phyloP scores from a whole-genome alignment of 495 filamentous ascomycete genomes.

The Glarea lozoyensis region DNA sequence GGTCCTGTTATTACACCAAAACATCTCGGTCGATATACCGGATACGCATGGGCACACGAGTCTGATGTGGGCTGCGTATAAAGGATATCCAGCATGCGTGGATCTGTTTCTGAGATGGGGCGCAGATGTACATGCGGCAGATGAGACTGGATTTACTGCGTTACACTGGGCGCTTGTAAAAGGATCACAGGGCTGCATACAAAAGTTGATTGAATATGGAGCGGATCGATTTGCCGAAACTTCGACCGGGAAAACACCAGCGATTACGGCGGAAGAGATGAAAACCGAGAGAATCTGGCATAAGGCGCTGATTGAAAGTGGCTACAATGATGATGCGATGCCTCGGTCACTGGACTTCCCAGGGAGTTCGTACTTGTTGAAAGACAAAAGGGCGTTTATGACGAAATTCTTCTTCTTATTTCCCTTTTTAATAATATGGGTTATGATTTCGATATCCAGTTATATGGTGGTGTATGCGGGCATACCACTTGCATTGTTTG shows the following conservation, averaged over 20 bases:
- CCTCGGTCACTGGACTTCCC: slow-evolving; percentile 52
- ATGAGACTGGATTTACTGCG: slow-evolving; percentile 86
- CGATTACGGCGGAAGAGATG: slow-evolving; percentile 78
- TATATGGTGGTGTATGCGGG: slow-evolving; percentile 65
- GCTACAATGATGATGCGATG: slow-evolving; percentile 72
- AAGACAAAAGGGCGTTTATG: slow-evolving; percentile 65
- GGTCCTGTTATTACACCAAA: slow-evolving; percentile 77
- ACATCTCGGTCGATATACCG: slow-evolving; percentile 82
- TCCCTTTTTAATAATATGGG: slow-evolving; percentile 69
- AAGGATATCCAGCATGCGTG: slow-evolving; percentile 83
- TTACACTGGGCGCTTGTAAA: slow-evolving; percentile 96
- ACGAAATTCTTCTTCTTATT: slow-evolving; percentile 86
- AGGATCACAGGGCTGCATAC: slow-evolving; percentile 73
- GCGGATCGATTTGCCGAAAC: slow-evolving; percentile 85
- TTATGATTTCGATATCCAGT: slow-evolving; percentile 61
- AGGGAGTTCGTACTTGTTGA: slow-evolving; percentile 45
- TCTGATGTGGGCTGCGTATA: slow-evolving; percentile 98
- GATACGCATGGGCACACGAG: slow-evolving; percentile 86
- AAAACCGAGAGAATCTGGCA: slow-evolving; percentile 77
- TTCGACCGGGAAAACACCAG: slow-evolving; percentile 77
- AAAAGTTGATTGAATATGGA: slow-evolving; percentile 90
- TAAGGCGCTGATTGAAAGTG: slow-evolving; percentile 72
- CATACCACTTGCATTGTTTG: slow-evolving; percentile 57
- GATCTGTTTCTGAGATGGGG: slow-evolving; percentile 94
- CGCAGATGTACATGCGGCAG: slow-evolving; percentile 79